Percentiles rank a stretch among this genome's conserved stretches.
phyloP scores from a whole-genome alignment of 345 rosid species.

The Durio zibethinus region DNA sequence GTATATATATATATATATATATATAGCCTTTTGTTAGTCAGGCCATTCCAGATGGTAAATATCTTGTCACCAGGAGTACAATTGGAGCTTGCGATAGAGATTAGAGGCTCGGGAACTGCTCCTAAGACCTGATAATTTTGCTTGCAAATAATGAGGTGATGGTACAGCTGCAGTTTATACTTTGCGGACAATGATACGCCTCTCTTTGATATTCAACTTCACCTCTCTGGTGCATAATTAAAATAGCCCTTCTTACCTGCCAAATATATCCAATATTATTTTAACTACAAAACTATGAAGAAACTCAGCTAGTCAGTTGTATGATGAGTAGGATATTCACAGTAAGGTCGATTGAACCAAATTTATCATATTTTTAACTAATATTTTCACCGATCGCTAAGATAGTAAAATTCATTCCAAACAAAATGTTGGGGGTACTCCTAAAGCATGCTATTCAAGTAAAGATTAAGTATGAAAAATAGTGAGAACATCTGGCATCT shows the following conservation, averaged over 20 bases:
- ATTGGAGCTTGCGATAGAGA: neutral
- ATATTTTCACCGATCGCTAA: neutral
- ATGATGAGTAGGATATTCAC: neutral
- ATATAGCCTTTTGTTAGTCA: neutral
- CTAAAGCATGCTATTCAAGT: neutral
- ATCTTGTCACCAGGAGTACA: neutral
- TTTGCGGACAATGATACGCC: constrained; percentile 79
- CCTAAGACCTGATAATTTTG: neutral
- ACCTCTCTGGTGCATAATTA: constrained; percentile 95
- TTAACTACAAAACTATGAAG: neutral
- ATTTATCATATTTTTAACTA: neutral
- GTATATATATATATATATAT: no score
- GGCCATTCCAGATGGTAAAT: neutral
- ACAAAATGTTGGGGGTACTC: neutral
- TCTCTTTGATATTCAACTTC: constrained; percentile 91
- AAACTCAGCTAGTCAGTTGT: neutral
- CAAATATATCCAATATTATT: neutral
- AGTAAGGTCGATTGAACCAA: neutral
- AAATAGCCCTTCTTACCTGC: constrained; percentile 95
- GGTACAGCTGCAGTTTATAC: constrained; percentile 26
- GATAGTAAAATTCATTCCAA: neutral
- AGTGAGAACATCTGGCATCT: neutral
- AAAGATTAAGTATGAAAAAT: neutral
- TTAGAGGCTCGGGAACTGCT: neutral
- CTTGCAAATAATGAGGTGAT: neutral